Conservation (phyloP, 768 basidiomycete species). For the Hemileccinum rubropunctum region DNA sequence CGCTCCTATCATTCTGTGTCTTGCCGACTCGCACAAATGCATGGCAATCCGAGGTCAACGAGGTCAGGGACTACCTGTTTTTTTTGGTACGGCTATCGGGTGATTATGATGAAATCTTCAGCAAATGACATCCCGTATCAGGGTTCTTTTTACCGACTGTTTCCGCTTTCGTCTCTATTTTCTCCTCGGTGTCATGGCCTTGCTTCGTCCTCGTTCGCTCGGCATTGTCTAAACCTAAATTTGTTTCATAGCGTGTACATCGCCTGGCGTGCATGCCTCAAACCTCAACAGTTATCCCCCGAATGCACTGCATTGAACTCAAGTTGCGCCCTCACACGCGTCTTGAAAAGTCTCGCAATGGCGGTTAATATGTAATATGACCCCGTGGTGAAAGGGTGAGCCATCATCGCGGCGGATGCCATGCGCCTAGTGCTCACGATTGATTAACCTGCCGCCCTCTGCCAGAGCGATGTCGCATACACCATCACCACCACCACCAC, state of each 20-base stretch:
- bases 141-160: constrained; percentile 8
- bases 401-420: constrained; percentile 23
- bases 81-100: background rate
- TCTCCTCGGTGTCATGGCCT: constrained; percentile 15
- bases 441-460: constrained; percentile 18
- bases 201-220: constrained; percentile 21
- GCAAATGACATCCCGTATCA: constrained; percentile 5
- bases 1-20: background rate
- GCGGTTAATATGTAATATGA: constrained; percentile 27
- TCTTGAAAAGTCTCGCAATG: constrained; percentile 19
- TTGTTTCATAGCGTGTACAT: constrained; percentile 19
- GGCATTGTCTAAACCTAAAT: constrained; percentile 17
- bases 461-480: constrained; percentile 25
- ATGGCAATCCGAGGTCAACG: constrained; percentile 6
- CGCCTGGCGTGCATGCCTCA: constrained; percentile 26
- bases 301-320: constrained; percentile 14
- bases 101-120: constrained; percentile 2
- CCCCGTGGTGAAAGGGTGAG: constrained; percentile 20
- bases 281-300: constrained; percentile 11
- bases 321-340: constrained; percentile 25
- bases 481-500: constrained; percentile 19
- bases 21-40: background rate
- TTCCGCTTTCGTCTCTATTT: constrained; percentile 1
- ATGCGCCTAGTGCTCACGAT: constrained; percentile 17
- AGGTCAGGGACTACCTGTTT: constrained; percentile 1